Evolutionary conservation across 108 stramenopile species (phyloP).

Genomic region (Nannochloropsis salina): DNA sequence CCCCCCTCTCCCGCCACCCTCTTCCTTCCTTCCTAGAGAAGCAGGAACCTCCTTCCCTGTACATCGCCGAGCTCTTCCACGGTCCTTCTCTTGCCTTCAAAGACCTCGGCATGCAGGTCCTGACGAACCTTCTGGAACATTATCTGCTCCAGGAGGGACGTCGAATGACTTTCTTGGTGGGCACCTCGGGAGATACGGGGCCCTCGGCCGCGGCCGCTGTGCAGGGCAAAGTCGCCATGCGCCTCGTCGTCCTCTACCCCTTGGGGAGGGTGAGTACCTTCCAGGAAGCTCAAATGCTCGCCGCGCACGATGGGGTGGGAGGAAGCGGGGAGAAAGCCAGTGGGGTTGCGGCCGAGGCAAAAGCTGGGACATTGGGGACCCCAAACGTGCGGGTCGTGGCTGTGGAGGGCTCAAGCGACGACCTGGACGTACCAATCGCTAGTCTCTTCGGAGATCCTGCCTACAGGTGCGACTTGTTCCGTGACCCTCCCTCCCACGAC

Average conservation of each 20-base stretch:
- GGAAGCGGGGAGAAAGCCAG: not conserved
- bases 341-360: not conserved
- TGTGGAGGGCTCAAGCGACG: conserved; percentile 80
- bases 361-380: conserved; percentile 33
- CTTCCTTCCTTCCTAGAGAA: not conserved
- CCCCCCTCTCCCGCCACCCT: not conserved
- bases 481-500: no score
- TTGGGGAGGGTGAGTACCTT: conserved; percentile 70
- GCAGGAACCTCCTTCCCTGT: not conserved
- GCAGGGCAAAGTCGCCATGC: conserved; percentile 58
- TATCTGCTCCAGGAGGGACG: conserved; percentile 58
- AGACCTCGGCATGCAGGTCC: conserved; percentile 63
- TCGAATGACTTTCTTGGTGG: conserved; percentile 60
- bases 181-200: conserved; percentile 79
- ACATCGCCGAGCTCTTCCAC: conserved; percentile 75
- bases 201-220: conserved; percentile 64
- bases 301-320: conserved; percentile 20
- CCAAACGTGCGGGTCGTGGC: conserved; percentile 61
- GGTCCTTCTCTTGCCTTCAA: conserved; percentile 87
- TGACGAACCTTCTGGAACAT: not conserved
- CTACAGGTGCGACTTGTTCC: not conserved
- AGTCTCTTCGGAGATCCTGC: not conserved
- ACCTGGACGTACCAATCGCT: conserved; percentile 75
- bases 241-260: conserved; percentile 73
- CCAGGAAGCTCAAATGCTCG: conserved; percentile 76